These are phyloP conservation scores for Cucurbitaria berberidis DNA, from an alignment of 2,329 filamentous ascomycete species.

Conservation along the genomic window DNA sequence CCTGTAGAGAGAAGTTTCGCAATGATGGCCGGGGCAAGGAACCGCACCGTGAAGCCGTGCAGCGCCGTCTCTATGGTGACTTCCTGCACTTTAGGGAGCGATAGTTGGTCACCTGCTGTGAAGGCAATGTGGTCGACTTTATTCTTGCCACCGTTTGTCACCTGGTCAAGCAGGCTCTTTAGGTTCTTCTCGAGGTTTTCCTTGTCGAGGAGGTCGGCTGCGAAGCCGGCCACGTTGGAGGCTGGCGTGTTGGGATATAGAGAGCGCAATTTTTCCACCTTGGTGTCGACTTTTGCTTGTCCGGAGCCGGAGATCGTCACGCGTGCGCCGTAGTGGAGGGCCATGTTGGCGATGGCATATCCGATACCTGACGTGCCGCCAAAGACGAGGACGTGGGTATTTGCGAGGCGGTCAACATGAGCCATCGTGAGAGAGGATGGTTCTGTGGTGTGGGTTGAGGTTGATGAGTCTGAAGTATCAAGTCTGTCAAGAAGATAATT, in stretches of 20 bases:
- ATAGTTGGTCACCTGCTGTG: constrained; percentile 35
- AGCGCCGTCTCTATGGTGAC: constrained; percentile 31
- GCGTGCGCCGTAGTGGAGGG: constrained; percentile 60
- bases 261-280: constrained; percentile 55
- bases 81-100: constrained; percentile 31
- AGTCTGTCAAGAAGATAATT: background rate
- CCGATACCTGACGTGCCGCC: constrained; percentile 72
- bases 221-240: constrained; percentile 29
- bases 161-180: constrained; percentile 34
- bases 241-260: constrained; percentile 44
- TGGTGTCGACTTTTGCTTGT: constrained; percentile 56
- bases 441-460: background rate
- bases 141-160: constrained; percentile 30
- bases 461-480: background rate
- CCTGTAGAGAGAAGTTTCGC: constrained; percentile 48
- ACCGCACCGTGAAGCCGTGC: constrained; percentile 39
- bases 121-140: constrained; percentile 44
- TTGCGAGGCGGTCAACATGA: constrained; percentile 56
- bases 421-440: constrained; percentile 27
- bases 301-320: constrained; percentile 67
- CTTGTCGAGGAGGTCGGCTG: constrained; percentile 36
- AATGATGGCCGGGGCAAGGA: constrained; percentile 45
- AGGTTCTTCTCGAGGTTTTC: constrained; percentile 37
- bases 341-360: constrained; percentile 64
- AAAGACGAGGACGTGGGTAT: constrained; percentile 63